Percentiles rank a stretch among this genome's conserved stretches.
Evolutionary conservation across 345 rosid genomes (phyloP).

Genomic region (Abelmoschus esculentus): DNA sequence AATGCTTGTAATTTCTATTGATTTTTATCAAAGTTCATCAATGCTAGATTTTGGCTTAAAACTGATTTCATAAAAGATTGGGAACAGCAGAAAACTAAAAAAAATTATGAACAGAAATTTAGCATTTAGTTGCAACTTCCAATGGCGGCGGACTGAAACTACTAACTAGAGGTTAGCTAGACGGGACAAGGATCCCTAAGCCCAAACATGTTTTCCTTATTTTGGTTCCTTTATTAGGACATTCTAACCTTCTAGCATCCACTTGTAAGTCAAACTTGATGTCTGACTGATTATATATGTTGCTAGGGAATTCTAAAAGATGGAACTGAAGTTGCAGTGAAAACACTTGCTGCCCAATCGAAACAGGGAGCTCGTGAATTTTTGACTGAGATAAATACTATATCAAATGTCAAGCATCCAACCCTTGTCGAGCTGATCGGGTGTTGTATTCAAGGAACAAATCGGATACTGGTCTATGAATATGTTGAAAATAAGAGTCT

Average conservation of each 20-base stretch:
- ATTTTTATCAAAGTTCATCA: background rate
- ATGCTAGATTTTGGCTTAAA: background rate
- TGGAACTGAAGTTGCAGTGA: constrained; percentile 66
- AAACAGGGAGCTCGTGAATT: constrained; percentile 76
- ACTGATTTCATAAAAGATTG: background rate
- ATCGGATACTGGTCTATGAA: constrained; percentile 79
- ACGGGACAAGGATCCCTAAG: background rate
- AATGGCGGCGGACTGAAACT: background rate
- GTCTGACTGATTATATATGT: background rate
- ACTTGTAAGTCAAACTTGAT: background rate
- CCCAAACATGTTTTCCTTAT: background rate
- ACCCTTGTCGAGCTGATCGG: constrained; percentile 86
- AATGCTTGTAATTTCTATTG: background rate
- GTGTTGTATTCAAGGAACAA: constrained; percentile 57
- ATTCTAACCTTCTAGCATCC: background rate
- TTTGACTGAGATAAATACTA: constrained; percentile 61
- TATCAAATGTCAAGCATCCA: constrained; percentile 66
- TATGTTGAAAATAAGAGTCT: constrained; percentile 79
- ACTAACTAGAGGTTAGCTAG: background rate
- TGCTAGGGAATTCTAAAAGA: constrained; percentile 51
- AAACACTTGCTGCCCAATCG: constrained; percentile 62
- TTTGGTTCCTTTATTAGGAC: background rate
- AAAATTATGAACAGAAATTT: background rate
- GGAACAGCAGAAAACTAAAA: background rate
- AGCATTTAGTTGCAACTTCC: background rate